A percentile compares a stretch with the other conserved stretches of the same genome.
These are phyloP conservation scores for Gracilaria domingensis DNA, from an alignment of 23 red algal species.

Conservation along the genomic window DNA sequence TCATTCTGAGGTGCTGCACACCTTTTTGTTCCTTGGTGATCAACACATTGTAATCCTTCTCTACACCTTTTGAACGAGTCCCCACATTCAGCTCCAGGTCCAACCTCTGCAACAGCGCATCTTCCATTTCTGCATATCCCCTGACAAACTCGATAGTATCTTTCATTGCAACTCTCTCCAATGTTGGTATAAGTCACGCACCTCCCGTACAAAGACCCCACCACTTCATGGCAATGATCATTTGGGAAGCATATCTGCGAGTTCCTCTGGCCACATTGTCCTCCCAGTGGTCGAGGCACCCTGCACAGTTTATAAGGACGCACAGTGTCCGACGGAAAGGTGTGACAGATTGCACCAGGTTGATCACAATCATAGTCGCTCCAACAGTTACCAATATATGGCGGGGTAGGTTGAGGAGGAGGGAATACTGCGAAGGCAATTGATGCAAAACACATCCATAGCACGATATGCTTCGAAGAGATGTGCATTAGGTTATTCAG, in stretches of 20 bases:
- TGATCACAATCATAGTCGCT: neutral
- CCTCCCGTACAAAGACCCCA: neutral
- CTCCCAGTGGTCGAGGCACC: neutral
- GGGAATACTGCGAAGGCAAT: neutral
- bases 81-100: neutral
- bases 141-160: neutral
- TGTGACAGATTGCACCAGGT: neutral
- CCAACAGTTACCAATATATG: neutral
- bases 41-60: neutral
- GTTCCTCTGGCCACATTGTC: neutral
- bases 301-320: neutral
- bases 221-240: neutral
- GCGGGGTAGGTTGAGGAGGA: neutral
- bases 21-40: neutral
- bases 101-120: neutral
- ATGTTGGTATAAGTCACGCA: neutral
- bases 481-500: too few species aligned
- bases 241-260: neutral
- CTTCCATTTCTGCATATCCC: neutral
- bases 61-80: neutral
- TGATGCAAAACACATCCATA: slow-evolving; percentile 1
- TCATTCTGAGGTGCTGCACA: neutral
- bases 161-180: neutral
- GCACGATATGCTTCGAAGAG: neutral
- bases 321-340: neutral